phyloP scores from a whole-genome alignment of 108 stramenopile genomes.

The Skeletonema marinoi region DNA sequence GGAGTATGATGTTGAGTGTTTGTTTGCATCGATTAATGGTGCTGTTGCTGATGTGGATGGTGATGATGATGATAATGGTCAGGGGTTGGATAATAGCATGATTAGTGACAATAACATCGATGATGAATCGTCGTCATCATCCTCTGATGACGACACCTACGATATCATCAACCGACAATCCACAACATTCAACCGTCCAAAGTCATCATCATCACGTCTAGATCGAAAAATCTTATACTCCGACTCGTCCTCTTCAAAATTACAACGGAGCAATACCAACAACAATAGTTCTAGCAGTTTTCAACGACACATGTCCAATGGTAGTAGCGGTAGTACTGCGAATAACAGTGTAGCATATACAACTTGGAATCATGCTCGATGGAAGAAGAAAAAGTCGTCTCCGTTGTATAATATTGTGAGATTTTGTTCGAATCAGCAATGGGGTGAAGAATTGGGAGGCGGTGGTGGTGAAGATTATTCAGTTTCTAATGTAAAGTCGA shows the following conservation, averaged over 20 bases:
- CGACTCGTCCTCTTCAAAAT: background rate
- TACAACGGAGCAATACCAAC: background rate
- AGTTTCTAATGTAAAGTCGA: background rate
- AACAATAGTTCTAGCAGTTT: background rate
- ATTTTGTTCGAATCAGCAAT: slow-evolving; percentile 35
- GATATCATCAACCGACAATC: background rate
- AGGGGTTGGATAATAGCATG: background rate
- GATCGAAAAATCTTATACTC: background rate
- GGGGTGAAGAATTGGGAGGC: slow-evolving; percentile 1
- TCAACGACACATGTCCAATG: too few species aligned
- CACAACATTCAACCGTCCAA: background rate
- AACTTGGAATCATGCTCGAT: slow-evolving; percentile 20
- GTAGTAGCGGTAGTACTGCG: too few species aligned
- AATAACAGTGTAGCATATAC: slow-evolving; percentile 1
- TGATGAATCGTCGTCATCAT: background rate
- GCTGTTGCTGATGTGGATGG: slow-evolving; percentile 3
- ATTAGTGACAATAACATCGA: background rate
- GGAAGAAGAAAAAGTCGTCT: slow-evolving; percentile 38
- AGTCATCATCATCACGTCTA: background rate
- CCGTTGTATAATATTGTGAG: slow-evolving; percentile 33
- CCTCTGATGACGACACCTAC: background rate
- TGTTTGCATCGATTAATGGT: slow-evolving; percentile 35
- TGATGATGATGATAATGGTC: background rate
- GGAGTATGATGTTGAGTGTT: slow-evolving; percentile 57
- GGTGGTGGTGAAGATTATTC: background rate